Evolutionary conservation across 768 basidiomycete genomes (phyloP), one percentile per base, ranked within the genome.

Genomic region (Rhizopogon vinicolor): DNA sequence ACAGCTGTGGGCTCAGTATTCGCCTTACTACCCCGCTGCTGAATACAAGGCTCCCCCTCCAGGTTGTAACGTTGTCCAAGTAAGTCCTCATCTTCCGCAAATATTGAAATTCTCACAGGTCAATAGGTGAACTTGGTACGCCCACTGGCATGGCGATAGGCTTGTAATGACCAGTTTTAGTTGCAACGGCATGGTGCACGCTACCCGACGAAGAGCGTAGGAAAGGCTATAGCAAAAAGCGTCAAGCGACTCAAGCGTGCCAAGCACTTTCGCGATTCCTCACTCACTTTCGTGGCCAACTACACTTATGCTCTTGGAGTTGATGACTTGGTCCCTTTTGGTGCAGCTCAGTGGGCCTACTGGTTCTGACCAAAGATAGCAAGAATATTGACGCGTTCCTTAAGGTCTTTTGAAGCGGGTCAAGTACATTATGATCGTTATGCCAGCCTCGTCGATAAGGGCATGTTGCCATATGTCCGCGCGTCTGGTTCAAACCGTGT

Each of bases 171-270:
- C 39, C 4, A 14, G 10, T 35, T 16, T 43, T n/a, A 90, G 88
- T 69, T 92, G 3, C 86, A 90, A 68, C 76, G 91, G 3, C 89
- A 93, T 62, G 89, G 89, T 3, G 85, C 88, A 0, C 81, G 91
- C 29, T 90, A 76, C 62, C 91, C 91, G 0, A 87, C 85, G 0
- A 63, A 69, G 2, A 72, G 74, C 2, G 74, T 78, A 9, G 67
- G 70, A 1, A 57, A 61, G 7, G 56, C 61, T 22, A 86, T 86
- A 8, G 52, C 64, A 13, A 61, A 65, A 7, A 79, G 83, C 0
- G 61, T 93, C 10, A 56, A 64, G 7, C 86, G 84, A 61, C 71
- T 92, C 0, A 66, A 82, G 57, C 62, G 71, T 0, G 84, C 75
- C 7, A 63, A 67, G 0, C 58, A 66, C 3, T 82, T 76, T 63